Evolutionary conservation across 2,329 filamentous ascomycete genomes (phyloP).

Genomic region (Calonectria naviculata): DNA sequence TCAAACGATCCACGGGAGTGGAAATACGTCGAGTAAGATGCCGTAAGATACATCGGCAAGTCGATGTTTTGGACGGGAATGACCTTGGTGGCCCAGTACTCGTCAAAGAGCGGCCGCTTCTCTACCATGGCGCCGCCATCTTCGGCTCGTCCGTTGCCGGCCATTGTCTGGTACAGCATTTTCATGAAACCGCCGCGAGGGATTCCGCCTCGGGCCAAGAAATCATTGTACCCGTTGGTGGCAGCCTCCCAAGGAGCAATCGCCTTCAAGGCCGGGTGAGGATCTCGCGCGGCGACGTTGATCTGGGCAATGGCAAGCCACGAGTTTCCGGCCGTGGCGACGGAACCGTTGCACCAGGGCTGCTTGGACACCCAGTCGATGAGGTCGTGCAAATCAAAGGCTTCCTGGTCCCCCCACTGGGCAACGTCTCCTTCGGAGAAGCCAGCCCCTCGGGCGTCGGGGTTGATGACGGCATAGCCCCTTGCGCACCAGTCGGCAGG

Average conservation of each 20-base stretch:
- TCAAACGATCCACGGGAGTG: not conserved
- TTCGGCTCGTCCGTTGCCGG: not conserved
- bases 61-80: not conserved
- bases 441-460: constrained; percentile 1
- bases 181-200: not conserved
- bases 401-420: not conserved
- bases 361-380: not conserved
- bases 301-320: constrained; percentile 7
- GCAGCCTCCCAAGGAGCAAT: not conserved
- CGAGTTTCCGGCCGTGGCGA: not conserved
- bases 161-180: not conserved
- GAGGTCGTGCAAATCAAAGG: not conserved
- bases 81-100: not conserved
- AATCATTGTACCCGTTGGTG: not conserved
- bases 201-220: not conserved
- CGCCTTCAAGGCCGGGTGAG: constrained; percentile 1
- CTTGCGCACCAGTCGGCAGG: not conserved
- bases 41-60: not conserved
- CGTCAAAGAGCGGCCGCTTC: not conserved
- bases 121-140: not conserved
- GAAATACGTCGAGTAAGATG: not conserved
- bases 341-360: constrained; percentile 1
- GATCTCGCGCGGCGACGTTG: not conserved
- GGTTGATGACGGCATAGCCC: not conserved
- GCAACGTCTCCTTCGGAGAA: not conserved